phyloP scores from a whole-genome alignment of 1,284 basidiomycete genomes.

The Apiotrichum brassicae region DNA sequence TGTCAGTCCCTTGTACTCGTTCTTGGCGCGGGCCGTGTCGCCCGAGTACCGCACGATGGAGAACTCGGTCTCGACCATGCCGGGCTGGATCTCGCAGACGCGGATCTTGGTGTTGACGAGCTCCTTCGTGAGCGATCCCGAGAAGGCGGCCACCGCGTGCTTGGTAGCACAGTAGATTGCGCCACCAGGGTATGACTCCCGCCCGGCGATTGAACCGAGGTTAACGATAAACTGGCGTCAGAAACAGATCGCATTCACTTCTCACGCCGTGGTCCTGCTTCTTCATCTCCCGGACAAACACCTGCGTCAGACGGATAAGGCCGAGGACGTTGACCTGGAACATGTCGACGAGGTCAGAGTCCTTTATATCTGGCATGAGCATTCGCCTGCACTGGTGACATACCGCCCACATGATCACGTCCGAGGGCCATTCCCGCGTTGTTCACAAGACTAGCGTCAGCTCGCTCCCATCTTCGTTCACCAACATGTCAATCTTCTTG shows the following conservation, averaged over 20 bases:
- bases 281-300: conserved; percentile 66
- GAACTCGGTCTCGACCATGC: conserved; percentile 54
- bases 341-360: conserved; percentile 66
- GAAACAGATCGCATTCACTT: neutral
- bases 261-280: conserved; percentile 59
- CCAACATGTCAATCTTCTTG: conserved; percentile 2
- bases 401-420: conserved; percentile 20
- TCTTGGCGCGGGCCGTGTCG: conserved; percentile 65
- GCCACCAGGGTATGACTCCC: conserved; percentile 79
- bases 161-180: conserved; percentile 50
- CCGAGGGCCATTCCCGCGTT: conserved; percentile 17
- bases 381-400: neutral
- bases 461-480: neutral
- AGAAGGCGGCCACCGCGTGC: conserved; percentile 74
- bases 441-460: conserved; percentile 14
- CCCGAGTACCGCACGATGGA: conserved; percentile 76
- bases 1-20: conserved; percentile 74
- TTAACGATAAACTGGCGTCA: conserved; percentile 68
- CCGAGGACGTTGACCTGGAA: conserved; percentile 63
- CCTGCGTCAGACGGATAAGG: conserved; percentile 1
- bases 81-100: conserved; percentile 80
- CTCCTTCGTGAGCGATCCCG: conserved; percentile 70
- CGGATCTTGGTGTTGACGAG: conserved; percentile 77
- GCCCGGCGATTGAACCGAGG: conserved; percentile 79
- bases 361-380: conserved; percentile 4